These are phyloP conservation scores for Calonectria naviculata DNA, from an alignment of 2,329 filamentous ascomycete genomes.

Conservation along the genomic window DNA sequence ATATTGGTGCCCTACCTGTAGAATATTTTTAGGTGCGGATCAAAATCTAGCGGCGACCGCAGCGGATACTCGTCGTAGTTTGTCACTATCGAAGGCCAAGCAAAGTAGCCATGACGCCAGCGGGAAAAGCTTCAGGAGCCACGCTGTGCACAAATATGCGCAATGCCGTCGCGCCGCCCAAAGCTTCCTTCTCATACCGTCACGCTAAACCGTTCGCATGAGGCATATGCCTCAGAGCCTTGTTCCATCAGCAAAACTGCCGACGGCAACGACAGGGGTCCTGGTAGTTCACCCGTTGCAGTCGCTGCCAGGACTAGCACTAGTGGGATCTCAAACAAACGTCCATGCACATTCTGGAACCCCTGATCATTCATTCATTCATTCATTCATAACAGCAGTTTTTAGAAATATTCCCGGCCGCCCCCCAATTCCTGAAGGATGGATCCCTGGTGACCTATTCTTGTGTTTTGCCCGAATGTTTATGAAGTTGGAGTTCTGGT, in stretches of 20 bases:
- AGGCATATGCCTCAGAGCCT: not conserved
- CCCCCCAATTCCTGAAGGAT: constrained; percentile 4
- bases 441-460: not conserved
- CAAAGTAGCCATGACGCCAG: not conserved
- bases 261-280: constrained; percentile 8
- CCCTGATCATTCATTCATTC: constrained; percentile 2
- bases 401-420: constrained; percentile 18
- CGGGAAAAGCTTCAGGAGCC: not conserved
- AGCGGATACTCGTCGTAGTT: not conserved
- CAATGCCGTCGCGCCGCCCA: not conserved
- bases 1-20: not conserved
- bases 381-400: not conserved
- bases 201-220: not conserved
- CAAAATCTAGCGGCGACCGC: not conserved
- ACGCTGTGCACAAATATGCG: not conserved
- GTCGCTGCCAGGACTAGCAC: constrained; percentile 14
- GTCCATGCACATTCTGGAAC: constrained; percentile 23
- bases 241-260: not conserved
- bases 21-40: not conserved
- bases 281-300: constrained; percentile 12
- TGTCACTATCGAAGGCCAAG: not conserved
- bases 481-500: not conserved
- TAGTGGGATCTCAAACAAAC: constrained; percentile 20
- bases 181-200: not conserved
- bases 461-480: not conserved